Base-by-base conservation (phyloP, 306 rosid species). In the Mimosa pudica region DNA sequence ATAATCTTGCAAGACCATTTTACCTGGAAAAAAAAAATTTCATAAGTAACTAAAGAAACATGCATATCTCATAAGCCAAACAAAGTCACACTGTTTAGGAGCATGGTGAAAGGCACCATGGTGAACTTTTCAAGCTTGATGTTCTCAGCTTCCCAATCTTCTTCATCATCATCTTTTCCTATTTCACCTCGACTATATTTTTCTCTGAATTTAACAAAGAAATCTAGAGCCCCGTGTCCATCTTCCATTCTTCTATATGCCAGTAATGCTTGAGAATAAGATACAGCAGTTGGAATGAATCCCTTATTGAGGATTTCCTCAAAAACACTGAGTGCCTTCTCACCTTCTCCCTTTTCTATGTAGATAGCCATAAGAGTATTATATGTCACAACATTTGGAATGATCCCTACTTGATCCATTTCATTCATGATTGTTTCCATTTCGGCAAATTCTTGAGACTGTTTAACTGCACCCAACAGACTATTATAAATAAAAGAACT, bases 231-330 rank as follows among this genome's bases (percentile, higher is more conserved):
- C 71, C 94, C 96, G 76, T 80, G 24, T 44, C 90, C 97, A 84
- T 95, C 98, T 88, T 91, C 90, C 94, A 89, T 84, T 84, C 80
- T 86, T 60, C 94, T 88, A 82, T 91, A 93, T 14, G 94, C 97
- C 88, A 80, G 47, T 85, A 95, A 76, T 70, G 90, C 93, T 51
- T 89, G 87, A 74, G 98, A 95, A 77, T 93, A 95, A 57, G 99
- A 82, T 9, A 85, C 91, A 0, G 98, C 88, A 79, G 98, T 89
- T 2, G 85, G 92, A n/a, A 65, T 79, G 63, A 90, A 57, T 81
- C 96, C 98, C 75, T 89, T 91, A 76, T 66, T 78, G 41, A 60
- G 83, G 32, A 93, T 93, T 81, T 93, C 94, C 74, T 88, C 88
- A 17, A 95, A 85, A 85, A 93, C 80, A 55, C 58, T 17, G 57